A percentile compares a stretch with the other conserved stretches of the same genome.
Conservation (phyloP, 1,284 basidiomycete genomes). For the Apiotrichum montevideense region DNA sequence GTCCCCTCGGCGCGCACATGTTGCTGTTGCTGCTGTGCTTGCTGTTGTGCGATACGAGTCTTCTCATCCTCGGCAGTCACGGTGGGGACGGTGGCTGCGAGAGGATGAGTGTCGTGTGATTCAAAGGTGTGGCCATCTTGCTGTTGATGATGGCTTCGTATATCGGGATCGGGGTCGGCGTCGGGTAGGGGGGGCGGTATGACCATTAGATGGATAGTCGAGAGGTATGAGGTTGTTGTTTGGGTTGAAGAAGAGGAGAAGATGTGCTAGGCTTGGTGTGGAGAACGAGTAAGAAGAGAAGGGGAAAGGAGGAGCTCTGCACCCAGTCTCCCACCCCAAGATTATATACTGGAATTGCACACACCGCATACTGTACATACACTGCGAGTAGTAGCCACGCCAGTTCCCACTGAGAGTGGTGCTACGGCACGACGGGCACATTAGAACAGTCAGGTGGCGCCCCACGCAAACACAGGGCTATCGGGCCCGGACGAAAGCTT, state of each 20-base stretch:
- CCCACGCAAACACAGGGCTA: no score
- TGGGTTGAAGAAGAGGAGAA: no score
- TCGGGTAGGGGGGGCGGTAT: constrained; percentile 14
- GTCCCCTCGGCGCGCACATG: neutral
- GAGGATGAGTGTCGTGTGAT: neutral
- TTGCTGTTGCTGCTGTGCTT: neutral
- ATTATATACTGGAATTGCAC: no score
- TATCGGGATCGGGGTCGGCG: constrained; percentile 21
- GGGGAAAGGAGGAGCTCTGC: no score
- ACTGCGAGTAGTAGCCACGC: no score
- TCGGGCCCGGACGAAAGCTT: no score
- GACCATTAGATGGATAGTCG: constrained; percentile 5
- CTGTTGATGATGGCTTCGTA: constrained; percentile 13
- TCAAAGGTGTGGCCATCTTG: neutral
- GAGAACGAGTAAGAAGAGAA: no score
- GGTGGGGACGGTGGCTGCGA: neutral
- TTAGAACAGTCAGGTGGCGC: no score
- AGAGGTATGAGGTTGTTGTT: neutral
- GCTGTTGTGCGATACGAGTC: neutral
- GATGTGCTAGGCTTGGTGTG: neutral
- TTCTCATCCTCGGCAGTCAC: neutral
- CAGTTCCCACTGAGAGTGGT: no score
- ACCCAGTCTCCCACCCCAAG: no score
- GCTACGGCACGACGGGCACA: no score
- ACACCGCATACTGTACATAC: no score